These are phyloP conservation scores for Vitis hybrid DNA, from an alignment of 177 flowering plant species.

Conservation along the genomic window DNA sequence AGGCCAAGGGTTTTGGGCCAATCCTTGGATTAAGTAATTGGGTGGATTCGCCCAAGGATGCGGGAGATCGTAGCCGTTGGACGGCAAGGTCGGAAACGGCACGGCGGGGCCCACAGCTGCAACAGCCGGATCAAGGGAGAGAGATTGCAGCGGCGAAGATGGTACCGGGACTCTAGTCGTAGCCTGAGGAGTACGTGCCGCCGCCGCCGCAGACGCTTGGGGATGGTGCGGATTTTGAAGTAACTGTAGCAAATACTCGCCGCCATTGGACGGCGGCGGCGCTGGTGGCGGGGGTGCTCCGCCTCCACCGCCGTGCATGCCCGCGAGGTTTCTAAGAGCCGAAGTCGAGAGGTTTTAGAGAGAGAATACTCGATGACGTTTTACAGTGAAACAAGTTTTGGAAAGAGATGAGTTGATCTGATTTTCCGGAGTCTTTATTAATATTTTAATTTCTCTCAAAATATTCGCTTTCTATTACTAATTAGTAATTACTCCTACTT, in stretches of 20 bases:
- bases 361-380: neutral
- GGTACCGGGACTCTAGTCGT: neutral
- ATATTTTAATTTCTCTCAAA: no score
- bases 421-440: no score
- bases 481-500: no score
- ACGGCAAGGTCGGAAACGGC: slow-evolving; percentile 27
- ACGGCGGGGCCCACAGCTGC: slow-evolving; percentile 74
- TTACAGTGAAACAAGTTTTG: neutral
- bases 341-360: neutral
- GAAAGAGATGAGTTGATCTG: neutral
- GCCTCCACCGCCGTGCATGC: slow-evolving; percentile 51
- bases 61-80: slow-evolving; percentile 28
- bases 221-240: slow-evolving; percentile 47
- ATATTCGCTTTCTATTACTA: no score
- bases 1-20: slow-evolving; percentile 39
- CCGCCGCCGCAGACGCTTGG: slow-evolving; percentile 6
- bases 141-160: slow-evolving; percentile 18
- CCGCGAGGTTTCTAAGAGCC: neutral
- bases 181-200: neutral
- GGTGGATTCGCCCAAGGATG: slow-evolving; percentile 16
- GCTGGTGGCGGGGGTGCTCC: slow-evolving; percentile 29
- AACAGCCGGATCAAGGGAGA: slow-evolving; percentile 69
- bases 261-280: slow-evolving; percentile 32
- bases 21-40: slow-evolving; percentile 30
- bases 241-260: slow-evolving; percentile 74